A percentile compares a stretch with the other conserved stretches of the same genome.
Evolutionary conservation across 129 eudicot genomes (phyloP).

Genomic region (Chrysanthemum lavandulifolium): DNA sequence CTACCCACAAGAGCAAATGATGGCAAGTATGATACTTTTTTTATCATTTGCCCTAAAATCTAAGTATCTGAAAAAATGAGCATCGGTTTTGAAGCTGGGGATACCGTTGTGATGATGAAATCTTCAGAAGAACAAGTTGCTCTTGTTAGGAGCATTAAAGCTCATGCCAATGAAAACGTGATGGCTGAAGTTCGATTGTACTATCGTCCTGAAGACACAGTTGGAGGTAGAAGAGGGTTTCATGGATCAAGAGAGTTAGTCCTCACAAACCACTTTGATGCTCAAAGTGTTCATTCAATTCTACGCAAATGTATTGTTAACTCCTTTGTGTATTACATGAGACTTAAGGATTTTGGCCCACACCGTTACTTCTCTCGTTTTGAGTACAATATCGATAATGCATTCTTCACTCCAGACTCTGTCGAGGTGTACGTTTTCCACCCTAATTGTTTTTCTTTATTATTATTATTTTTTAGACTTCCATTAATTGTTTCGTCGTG

Average conservation of each 20-base stretch:
- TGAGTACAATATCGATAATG: conserved; percentile 60
- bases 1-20: too few species aligned
- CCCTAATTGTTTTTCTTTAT: neutral
- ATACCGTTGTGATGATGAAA: conserved; percentile 64
- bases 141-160: too few species aligned
- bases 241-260: conserved; percentile 66
- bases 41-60: too few species aligned
- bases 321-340: conserved; percentile 57
- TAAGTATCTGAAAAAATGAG: too few species aligned
- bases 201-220: conserved; percentile 67
- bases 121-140: conserved; percentile 17
- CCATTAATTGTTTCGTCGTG: neutral
- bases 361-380: conserved; percentile 66
- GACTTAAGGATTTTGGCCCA: conserved; percentile 57
- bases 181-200: conserved; percentile 64
- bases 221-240: conserved; percentile 63
- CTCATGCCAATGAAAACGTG: conserved; percentile 9
- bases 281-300: conserved; percentile 62
- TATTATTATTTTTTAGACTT: neutral
- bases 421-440: conserved; percentile 48
- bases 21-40: too few species aligned
- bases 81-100: conserved; percentile 46
- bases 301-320: conserved; percentile 64
- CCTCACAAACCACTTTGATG: conserved; percentile 59
- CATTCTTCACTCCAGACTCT: conserved; percentile 59